phyloP scores from a whole-genome alignment of 495 filamentous ascomycete species.

The Xylaria longipes region DNA sequence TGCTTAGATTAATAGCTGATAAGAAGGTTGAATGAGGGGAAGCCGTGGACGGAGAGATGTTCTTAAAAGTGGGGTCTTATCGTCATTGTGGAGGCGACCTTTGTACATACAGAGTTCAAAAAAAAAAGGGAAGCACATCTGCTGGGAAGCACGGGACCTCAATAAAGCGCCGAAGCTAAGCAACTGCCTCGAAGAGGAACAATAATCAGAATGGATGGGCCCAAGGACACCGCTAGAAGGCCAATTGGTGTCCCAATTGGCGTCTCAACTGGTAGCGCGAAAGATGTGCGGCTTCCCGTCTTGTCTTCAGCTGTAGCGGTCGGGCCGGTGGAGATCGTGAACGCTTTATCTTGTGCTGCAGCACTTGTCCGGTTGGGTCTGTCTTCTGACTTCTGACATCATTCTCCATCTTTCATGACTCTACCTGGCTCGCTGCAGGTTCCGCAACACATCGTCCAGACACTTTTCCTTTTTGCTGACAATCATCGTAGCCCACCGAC shows the following conservation, averaged over 20 bases:
- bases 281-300: neutral
- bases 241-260: neutral
- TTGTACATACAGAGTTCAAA: neutral
- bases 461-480: neutral
- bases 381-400: constrained; percentile 30
- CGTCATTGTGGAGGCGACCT: constrained; percentile 17
- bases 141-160: neutral
- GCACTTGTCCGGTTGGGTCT: constrained; percentile 1
- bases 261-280: neutral
- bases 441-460: neutral
- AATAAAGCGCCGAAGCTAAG: neutral
- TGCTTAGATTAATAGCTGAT: neutral
- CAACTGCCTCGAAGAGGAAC: neutral
- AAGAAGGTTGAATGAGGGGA: neutral
- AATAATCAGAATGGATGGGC: neutral
- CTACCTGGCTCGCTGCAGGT: constrained; percentile 1
- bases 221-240: neutral
- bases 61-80: neutral
- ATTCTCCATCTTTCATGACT: constrained; percentile 28
- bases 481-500: neutral
- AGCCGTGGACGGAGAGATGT: neutral
- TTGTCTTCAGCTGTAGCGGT: neutral
- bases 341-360: constrained; percentile 8
- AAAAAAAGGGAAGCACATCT: neutral
- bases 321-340: constrained; percentile 27